Evolutionary conservation across 768 basidiomycete species (phyloP).

Genomic region (Termitomyces sp.): DNA sequence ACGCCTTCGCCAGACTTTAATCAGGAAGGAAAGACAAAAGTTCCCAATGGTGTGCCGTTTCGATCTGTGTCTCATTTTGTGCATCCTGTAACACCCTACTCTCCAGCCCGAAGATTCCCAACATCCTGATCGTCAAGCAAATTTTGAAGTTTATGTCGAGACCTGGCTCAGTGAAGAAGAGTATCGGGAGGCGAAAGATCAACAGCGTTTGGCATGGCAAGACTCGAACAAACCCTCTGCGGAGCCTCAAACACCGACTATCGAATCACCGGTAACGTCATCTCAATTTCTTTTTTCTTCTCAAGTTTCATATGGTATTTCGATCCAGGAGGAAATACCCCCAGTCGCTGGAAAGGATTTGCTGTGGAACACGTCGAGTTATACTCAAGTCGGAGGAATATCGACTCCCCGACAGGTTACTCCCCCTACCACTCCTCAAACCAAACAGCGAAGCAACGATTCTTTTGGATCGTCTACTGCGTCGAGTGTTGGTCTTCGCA

Average conservation of each 20-base stretch:
- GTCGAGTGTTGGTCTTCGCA: constrained; percentile 34
- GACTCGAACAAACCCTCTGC: constrained; percentile 40
- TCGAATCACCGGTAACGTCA: constrained; percentile 29
- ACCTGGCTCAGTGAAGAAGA: constrained; percentile 75
- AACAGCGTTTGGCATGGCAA: constrained; percentile 64
- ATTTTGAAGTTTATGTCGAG: constrained; percentile 72
- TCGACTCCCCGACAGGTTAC: constrained; percentile 27
- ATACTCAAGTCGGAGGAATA: constrained; percentile 23
- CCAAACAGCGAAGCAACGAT: constrained; percentile 23
- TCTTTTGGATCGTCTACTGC: constrained; percentile 41
- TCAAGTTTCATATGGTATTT: constrained; percentile 4
- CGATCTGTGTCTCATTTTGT: neutral
- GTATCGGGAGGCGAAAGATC: constrained; percentile 57
- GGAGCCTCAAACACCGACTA: constrained; percentile 35
- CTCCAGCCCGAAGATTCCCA: constrained; percentile 68
- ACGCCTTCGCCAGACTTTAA: constrained; percentile 60
- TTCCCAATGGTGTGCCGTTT: constrained; percentile 63
- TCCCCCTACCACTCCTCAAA: constrained; percentile 14
- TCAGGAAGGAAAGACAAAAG: constrained; percentile 65
- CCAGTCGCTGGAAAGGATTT: constrained; percentile 53
- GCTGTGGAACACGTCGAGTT: constrained; percentile 52
- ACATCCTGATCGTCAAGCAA: constrained; percentile 66
- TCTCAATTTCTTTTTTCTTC: constrained; percentile 2
- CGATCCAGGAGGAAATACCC: constrained; percentile 11
- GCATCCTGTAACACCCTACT: constrained; percentile 1